Evolutionary conservation across 2,329 filamentous ascomycete species (phyloP).

Genomic region (Paraconiothyrium brasiliense): DNA sequence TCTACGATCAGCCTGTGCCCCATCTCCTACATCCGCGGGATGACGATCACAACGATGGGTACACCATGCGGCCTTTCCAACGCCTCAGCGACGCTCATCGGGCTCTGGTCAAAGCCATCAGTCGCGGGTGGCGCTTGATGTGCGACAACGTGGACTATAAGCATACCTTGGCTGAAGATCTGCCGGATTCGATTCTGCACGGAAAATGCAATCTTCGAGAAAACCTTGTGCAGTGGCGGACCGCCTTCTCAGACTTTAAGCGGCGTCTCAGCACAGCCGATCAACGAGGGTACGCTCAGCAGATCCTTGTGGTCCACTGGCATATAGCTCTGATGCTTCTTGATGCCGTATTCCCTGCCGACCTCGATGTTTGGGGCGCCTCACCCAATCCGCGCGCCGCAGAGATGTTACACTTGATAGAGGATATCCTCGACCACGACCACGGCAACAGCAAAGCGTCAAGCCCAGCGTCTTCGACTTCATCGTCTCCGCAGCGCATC

Average conservation of each 20-base stretch:
- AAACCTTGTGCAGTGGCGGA: background rate
- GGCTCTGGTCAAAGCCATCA: conserved; percentile 8
- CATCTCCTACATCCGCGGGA: background rate
- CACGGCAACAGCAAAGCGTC: background rate
- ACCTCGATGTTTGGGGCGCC: conserved; percentile 10
- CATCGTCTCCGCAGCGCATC: background rate
- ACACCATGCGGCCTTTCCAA: background rate
- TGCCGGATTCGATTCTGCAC: background rate
- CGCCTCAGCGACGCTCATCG: conserved; percentile 13
- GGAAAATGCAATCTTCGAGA: background rate
- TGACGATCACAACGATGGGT: background rate
- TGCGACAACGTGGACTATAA: conserved; percentile 3
- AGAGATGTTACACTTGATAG: conserved; percentile 5
- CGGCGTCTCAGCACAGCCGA: background rate
- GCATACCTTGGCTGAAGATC: background rate
- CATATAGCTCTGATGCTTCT: conserved; percentile 12
- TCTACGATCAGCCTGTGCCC: conserved; percentile 13
- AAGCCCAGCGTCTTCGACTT: background rate
- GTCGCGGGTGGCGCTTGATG: conserved; percentile 10
- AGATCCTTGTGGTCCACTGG: conserved; percentile 14
- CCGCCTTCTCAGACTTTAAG: background rate
- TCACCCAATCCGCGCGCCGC: conserved; percentile 13
- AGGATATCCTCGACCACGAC: conserved; percentile 5
- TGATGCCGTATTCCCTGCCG: conserved; percentile 13
- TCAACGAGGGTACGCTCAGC: background rate